Evolutionary conservation across 2,329 filamentous ascomycete genomes (phyloP).

Genomic region (Fusarium sp.): DNA sequence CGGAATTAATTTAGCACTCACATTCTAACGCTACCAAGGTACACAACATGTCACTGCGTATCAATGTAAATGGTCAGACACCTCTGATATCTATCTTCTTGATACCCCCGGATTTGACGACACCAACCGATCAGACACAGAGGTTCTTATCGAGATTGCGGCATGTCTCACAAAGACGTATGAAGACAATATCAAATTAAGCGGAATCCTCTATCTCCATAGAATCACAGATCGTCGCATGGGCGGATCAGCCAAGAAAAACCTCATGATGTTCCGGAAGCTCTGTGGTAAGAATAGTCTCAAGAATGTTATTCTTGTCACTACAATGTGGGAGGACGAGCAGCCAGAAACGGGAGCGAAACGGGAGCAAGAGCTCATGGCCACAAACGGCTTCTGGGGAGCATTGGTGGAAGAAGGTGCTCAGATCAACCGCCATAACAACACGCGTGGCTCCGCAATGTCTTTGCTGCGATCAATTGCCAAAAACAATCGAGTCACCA

Average conservation of each 20-base stretch:
- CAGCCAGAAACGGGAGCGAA: neutral
- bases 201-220: conserved; percentile 19
- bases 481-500: neutral
- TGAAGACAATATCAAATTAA: conserved; percentile 2
- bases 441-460: neutral
- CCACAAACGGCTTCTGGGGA: neutral
- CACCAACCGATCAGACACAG: conserved; percentile 11
- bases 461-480: neutral
- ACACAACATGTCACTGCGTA: neutral
- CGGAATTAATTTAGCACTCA: no score
- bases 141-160: conserved; percentile 9
- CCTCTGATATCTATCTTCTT: conserved; percentile 8
- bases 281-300: neutral
- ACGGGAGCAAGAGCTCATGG: neutral
- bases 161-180: conserved; percentile 8
- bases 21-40: neutral
- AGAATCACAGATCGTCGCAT: conserved; percentile 6
- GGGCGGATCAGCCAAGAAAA: neutral
- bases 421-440: neutral
- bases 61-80: neutral
- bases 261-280: neutral
- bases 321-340: neutral
- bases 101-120: conserved; percentile 27
- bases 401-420: neutral
- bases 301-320: neutral